These are phyloP conservation scores for Leccinum longicurvipes DNA, from an alignment of 768 basidiomycete genomes.

Conservation along the genomic window DNA sequence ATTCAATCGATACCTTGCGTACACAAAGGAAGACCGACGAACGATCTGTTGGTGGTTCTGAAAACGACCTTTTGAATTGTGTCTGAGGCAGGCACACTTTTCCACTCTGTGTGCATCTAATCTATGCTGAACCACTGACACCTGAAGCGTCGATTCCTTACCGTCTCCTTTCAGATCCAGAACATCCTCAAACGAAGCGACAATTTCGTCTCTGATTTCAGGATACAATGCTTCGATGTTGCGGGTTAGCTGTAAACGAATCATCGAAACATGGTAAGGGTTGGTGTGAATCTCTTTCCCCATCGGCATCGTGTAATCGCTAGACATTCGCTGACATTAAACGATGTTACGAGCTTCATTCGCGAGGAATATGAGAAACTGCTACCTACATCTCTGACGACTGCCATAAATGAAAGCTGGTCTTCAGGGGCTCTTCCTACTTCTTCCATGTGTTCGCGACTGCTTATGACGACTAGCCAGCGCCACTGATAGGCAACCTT, in stretches of 20 bases:
- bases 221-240: slow-evolving; percentile 38
- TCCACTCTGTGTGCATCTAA: neutral
- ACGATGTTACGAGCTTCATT: neutral
- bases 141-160: too few species aligned
- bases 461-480: slow-evolving; percentile 24
- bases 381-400: slow-evolving; percentile 33
- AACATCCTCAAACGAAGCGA: slow-evolving; percentile 37
- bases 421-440: slow-evolving; percentile 38
- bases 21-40: neutral
- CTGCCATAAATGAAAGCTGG: slow-evolving; percentile 33
- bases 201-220: slow-evolving; percentile 44
- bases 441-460: slow-evolving; percentile 36
- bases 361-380: neutral
- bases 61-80: neutral
- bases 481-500: neutral
- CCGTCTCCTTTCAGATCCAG: slow-evolving; percentile 20
- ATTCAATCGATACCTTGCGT: too few species aligned
- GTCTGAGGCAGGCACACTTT: neutral
- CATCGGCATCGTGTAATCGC: slow-evolving; percentile 31
- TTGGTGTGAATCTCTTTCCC: slow-evolving; percentile 23
- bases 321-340: slow-evolving; percentile 34
- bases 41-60: neutral
- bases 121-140: too few species aligned
- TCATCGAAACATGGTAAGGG: slow-evolving; percentile 24
- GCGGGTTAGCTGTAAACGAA: slow-evolving; percentile 32